Conservation (phyloP, 1,139 yeast species). For the Komagataea norvegica region DNA sequence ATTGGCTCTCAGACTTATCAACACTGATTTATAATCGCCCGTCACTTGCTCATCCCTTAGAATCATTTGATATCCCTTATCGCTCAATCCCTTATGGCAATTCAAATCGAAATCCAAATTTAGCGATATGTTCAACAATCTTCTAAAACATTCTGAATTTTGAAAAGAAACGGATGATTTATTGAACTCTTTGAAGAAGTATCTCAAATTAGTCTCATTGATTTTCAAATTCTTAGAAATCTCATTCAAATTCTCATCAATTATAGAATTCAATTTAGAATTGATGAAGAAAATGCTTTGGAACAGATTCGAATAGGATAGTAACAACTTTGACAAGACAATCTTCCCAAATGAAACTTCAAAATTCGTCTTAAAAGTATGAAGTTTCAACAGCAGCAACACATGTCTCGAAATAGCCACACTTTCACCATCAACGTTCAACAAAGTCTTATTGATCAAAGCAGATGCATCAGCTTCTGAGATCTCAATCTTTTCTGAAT, state of each 20-base stretch:
- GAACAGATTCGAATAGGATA: constrained; percentile 20
- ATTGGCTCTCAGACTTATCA: constrained; percentile 26
- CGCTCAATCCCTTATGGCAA: constrained; percentile 23
- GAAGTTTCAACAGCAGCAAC: constrained; percentile 17
- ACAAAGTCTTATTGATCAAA: constrained; percentile 15
- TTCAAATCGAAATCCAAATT: constrained; percentile 18
- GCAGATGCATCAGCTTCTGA: constrained; percentile 14
- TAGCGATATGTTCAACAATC: constrained; percentile 21
- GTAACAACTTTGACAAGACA: constrained; percentile 18
- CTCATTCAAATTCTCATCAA: constrained; percentile 16
- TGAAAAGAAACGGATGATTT: constrained; percentile 9
- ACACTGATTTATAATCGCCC: constrained; percentile 23
- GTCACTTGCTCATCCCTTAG: constrained; percentile 22
- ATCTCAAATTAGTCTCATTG: constrained; percentile 19
- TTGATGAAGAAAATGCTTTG: constrained; percentile 10
- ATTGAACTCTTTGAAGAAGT: constrained; percentile 23
- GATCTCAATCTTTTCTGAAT: constrained; percentile 9
- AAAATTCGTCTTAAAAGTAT: constrained; percentile 19
- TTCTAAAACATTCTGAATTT: constrained; percentile 21
- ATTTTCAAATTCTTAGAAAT: constrained; percentile 21
- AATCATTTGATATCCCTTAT: constrained; percentile 20
- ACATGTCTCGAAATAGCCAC: constrained; percentile 10
- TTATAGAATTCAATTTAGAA: constrained; percentile 12
- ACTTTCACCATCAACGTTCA: constrained; percentile 1
- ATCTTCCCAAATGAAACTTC: constrained; percentile 26